Evolutionary conservation across 176 grass and related monocot genomes (phyloP), one percentile per base, ranked within the genome.

Genomic region (Cenchrus americanus): DNA sequence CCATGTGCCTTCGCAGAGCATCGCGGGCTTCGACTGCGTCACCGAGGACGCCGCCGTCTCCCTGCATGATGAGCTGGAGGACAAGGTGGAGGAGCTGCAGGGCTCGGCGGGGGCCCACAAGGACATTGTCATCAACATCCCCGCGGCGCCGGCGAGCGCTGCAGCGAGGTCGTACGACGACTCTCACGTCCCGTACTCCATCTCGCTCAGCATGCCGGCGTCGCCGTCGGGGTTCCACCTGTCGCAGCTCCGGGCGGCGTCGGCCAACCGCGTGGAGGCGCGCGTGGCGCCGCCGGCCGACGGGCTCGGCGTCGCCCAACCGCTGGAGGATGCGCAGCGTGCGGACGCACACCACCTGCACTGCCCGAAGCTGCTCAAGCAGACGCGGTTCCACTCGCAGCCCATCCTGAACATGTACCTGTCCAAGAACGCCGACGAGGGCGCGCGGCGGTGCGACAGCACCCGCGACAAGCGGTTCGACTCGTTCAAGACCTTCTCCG

Each of bases 401-500:
- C 86, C 92, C 19, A 85, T 94, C 19, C 88, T 93, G 14, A 73
- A 73, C 48, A 30, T 90, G n/a, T 30, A 67, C 14, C 32, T 41
- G 51, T 46, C 80, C 10, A 26, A 59, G 76, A 59, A 50, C 40
- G 18, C 24, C 32, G 42, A 8, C 34, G 69, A 50, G 5, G 34
- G 34, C 11, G 5, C 88, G 44, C 85, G 63, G 22, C 60, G 82
- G 15, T 55, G 66, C 54, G 49, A 83, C 62, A 77, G 76, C 69
- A 52, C 69, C 24, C 88, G 91, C 74, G 90, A 95, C 82, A 88
- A 69, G 62, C 66, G 88, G 34, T 98, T 94, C 37, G 96, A 98
- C 70, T 74, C 85, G 12, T 98, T 95, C 83, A 98, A 98, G 87
- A 98, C 96, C 58, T 98, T 92, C 89, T 95, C 93, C 8, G 96